Conservation (phyloP, 805 yeast species). For the Kodamaea restingae region DNA sequence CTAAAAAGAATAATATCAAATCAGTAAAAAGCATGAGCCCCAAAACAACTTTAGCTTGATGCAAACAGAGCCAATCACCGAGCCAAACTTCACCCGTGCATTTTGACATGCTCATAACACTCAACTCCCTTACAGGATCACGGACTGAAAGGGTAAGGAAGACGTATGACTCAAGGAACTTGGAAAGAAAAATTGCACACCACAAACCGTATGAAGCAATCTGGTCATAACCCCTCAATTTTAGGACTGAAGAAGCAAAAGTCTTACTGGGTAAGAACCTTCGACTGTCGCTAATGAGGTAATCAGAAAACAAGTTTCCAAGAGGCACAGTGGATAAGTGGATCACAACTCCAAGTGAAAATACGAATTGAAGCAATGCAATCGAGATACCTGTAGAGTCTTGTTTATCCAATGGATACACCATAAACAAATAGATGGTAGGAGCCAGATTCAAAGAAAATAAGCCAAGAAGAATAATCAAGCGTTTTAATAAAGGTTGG, state of each 20-base stretch:
- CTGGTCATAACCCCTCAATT: conserved; percentile 48
- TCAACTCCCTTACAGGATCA: conserved; percentile 70
- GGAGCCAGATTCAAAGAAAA: conserved; percentile 50
- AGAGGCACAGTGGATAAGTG: conserved; percentile 64
- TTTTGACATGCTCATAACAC: conserved; percentile 47
- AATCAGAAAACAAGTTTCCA: conserved; percentile 46
- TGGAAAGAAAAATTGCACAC: conserved; percentile 62
- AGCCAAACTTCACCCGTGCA: conserved; percentile 62
- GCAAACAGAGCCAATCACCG: conserved; percentile 49
- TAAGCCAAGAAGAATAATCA: conserved; percentile 38
- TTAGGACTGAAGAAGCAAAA: conserved; percentile 59
- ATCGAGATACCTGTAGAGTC: conserved; percentile 38
- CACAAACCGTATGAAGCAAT: conserved; percentile 68
- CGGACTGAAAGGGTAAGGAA: conserved; percentile 67
- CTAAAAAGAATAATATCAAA: conserved; percentile 66
- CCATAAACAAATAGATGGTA: conserved; percentile 45
- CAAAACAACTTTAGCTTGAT: conserved; percentile 56
- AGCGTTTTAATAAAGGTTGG: conserved; percentile 49
- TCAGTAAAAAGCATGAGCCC: conserved; percentile 55
- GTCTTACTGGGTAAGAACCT: conserved; percentile 47
- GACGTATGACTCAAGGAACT: conserved; percentile 73
- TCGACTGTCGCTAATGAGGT: conserved; percentile 29
- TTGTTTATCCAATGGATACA: conserved; percentile 30
- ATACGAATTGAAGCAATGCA: conserved; percentile 51
- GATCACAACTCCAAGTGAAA: conserved; percentile 51